Evolutionary conservation across 2,329 filamentous ascomycete genomes (phyloP).

Genomic region (Clarireedia homoeocarpa): DNA sequence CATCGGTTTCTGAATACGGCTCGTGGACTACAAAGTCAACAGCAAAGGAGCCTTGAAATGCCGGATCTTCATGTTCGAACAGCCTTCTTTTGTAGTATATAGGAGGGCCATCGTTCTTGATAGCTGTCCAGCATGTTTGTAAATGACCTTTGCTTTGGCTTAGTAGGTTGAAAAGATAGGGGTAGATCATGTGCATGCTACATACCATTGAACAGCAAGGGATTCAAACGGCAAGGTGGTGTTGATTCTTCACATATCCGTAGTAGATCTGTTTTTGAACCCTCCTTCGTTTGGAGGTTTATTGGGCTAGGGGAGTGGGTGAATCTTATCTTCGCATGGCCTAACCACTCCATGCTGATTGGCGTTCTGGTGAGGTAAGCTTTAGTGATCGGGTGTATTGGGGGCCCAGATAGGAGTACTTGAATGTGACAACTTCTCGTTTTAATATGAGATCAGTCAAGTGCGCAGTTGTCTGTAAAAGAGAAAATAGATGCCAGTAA

Average conservation of each 20-base stretch:
- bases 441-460: neutral
- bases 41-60: conserved; percentile 73
- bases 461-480: neutral
- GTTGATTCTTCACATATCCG: conserved; percentile 65
- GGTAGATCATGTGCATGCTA: conserved; percentile 67
- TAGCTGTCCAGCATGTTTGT: conserved; percentile 80
- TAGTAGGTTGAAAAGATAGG: conserved; percentile 31
- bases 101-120: conserved; percentile 62
- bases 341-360: conserved; percentile 54
- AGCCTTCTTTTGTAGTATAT: conserved; percentile 78
- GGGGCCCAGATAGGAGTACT: too few species aligned
- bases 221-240: conserved; percentile 80
- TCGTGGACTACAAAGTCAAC: conserved; percentile 72
- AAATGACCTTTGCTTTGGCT: conserved; percentile 44
- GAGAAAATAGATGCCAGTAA: too few species aligned
- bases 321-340: conserved; percentile 59
- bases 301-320: conserved; percentile 51
- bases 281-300: conserved; percentile 51
- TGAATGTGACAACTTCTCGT: neutral
- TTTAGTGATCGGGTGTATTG: neutral
- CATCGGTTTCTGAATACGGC: conserved; percentile 44
- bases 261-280: conserved; percentile 55
- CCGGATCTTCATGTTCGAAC: conserved; percentile 58
- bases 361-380: neutral
- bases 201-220: conserved; percentile 80